A percentile compares a stretch with the other conserved stretches of the same genome.
These are phyloP conservation scores for Fusarium sp. DNA, from an alignment of 2,329 filamentous ascomycete genomes.

Conservation along the genomic window DNA sequence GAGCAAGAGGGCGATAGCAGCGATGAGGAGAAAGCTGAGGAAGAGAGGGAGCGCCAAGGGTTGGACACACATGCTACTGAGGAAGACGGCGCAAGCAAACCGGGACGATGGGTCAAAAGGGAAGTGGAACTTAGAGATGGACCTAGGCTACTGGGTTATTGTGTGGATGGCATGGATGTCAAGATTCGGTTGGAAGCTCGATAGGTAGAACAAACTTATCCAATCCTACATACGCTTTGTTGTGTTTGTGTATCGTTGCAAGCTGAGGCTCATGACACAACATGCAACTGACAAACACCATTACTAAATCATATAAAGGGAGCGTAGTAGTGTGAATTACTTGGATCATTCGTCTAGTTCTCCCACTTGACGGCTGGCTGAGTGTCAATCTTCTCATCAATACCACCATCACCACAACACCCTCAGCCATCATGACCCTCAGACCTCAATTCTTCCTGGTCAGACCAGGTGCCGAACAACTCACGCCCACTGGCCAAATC, in stretches of 20 bases:
- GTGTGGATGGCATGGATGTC: slow-evolving; percentile 81
- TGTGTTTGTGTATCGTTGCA: slow-evolving; percentile 29
- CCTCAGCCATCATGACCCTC: slow-evolving; percentile 34
- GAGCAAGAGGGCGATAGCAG: slow-evolving; percentile 70
- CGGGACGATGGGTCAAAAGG: slow-evolving; percentile 78
- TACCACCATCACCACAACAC: neutral
- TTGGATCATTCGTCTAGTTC: neutral
- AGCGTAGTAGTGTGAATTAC: neutral
- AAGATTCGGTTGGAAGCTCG: slow-evolving; percentile 77
- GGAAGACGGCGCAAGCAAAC: slow-evolving; percentile 50
- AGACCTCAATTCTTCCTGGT: slow-evolving; percentile 59
- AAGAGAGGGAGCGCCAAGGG: slow-evolving; percentile 48
- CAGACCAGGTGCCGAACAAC: slow-evolving; percentile 54
- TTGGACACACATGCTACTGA: slow-evolving; percentile 46
- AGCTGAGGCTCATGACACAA: slow-evolving; percentile 9
- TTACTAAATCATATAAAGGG: slow-evolving; percentile 16
- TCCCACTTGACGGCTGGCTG: neutral
- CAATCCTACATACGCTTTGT: neutral
- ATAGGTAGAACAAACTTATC: slow-evolving; percentile 30
- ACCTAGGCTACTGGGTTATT: slow-evolving; percentile 85
- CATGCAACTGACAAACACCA: slow-evolving; percentile 10
- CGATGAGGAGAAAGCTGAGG: slow-evolving; percentile 65
- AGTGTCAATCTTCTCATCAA: neutral
- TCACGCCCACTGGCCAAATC: slow-evolving; percentile 42
- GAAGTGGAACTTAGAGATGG: slow-evolving; percentile 86